Evolutionary conservation across 2,329 filamentous ascomycete genomes (phyloP).

Genomic region (Aspergillus neoniger): DNA sequence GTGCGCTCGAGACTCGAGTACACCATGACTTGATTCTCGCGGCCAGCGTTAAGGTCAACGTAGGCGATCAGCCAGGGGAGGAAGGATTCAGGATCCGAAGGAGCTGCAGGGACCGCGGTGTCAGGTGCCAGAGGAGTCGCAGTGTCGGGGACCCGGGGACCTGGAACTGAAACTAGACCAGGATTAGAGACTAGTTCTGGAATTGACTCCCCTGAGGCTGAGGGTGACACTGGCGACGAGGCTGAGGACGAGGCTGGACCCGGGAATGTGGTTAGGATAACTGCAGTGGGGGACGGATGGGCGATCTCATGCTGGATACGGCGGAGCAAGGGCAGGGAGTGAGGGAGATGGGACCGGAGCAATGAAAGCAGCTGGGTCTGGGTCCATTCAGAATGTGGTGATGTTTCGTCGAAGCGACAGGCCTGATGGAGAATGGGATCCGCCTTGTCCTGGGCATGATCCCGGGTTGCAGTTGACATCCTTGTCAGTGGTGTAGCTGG

Average conservation of each 20-base stretch:
- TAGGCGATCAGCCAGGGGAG: slow-evolving; percentile 44
- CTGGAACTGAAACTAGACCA: neutral
- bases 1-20: slow-evolving; percentile 44
- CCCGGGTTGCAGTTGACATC: no score
- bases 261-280: slow-evolving; percentile 37
- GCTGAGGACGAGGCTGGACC: slow-evolving; percentile 6
- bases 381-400: neutral
- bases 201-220: neutral
- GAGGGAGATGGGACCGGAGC: slow-evolving; percentile 40
- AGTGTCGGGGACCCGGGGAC: neutral
- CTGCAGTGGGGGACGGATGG: slow-evolving; percentile 35
- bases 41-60: slow-evolving; percentile 42
- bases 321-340: slow-evolving; percentile 40
- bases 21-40: slow-evolving; percentile 45
- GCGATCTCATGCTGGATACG: slow-evolving; percentile 42
- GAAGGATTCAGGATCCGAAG: neutral
- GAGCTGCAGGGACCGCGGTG: no score
- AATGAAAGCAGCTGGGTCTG: slow-evolving; percentile 23
- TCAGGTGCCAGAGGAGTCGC: no score
- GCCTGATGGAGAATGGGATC: neutral
- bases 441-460: neutral
- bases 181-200: slow-evolving; percentile 19
- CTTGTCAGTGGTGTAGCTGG: no score
- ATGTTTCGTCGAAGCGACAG: neutral
- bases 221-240: neutral